These are phyloP conservation scores for Claviceps arundinis DNA, from an alignment of 2,329 filamentous ascomycete species.

Conservation along the genomic window DNA sequence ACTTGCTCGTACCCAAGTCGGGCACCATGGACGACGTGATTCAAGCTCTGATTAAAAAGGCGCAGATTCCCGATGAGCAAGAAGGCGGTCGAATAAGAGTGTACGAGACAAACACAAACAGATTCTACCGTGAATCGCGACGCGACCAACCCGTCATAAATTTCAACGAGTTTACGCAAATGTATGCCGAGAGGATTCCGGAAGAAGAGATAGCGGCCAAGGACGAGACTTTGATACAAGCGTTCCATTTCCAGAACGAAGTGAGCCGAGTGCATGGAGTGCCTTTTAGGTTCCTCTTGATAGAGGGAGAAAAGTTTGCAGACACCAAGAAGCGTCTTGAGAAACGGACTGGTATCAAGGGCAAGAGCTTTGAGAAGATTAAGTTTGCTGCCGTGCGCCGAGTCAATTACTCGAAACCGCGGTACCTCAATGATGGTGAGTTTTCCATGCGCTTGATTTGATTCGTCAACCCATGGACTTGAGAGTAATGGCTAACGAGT, in stretches of 20 bases:
- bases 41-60: conserved; percentile 64
- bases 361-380: conserved; percentile 97
- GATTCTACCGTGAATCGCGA: conserved; percentile 67
- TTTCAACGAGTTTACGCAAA: conserved; percentile 71
- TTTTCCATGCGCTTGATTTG: conserved; percentile 7
- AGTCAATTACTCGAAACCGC: conserved; percentile 60
- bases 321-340: conserved; percentile 93
- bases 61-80: conserved; percentile 60
- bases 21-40: conserved; percentile 71
- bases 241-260: conserved; percentile 89
- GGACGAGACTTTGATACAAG: conserved; percentile 52
- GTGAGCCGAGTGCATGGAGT: conserved; percentile 71
- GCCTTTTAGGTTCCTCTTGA: conserved; percentile 80
- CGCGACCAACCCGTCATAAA: conserved; percentile 61
- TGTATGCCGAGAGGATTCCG: conserved; percentile 72
- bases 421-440: conserved; percentile 80
- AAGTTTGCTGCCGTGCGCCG: conserved; percentile 78
- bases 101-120: conserved; percentile 71
- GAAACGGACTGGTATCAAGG: conserved; percentile 85
- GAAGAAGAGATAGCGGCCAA: conserved; percentile 53
- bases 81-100: conserved; percentile 60
- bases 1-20: conserved; percentile 78
- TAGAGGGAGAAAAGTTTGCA: conserved; percentile 75
- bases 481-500: neutral
- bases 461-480: neutral